phyloP scores from a whole-genome alignment of 441 rosid species.

The Pelargonium myrrhifolium region DNA sequence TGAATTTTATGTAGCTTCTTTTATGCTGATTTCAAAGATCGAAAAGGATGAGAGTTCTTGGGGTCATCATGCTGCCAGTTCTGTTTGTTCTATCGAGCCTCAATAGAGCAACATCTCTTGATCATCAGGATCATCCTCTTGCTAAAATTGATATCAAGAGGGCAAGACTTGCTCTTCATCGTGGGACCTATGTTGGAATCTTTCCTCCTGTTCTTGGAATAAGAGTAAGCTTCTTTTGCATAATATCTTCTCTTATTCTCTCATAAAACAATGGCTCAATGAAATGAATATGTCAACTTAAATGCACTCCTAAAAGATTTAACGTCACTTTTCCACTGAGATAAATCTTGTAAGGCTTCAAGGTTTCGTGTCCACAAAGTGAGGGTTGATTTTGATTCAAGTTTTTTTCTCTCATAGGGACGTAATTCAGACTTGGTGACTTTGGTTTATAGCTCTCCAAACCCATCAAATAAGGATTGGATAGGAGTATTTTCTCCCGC shows the following conservation, averaged over 20 bases:
- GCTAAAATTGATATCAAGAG: conserved; percentile 49
- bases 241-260: not conserved
- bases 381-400: not conserved
- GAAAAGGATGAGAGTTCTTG: conserved; percentile 25
- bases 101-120: conserved; percentile 30
- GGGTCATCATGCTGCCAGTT: conserved; percentile 24
- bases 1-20: not conserved
- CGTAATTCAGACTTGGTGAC: conserved; percentile 51
- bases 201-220: conserved; percentile 58
- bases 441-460: conserved; percentile 39
- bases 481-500: conserved; percentile 89
- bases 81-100: conserved; percentile 35
- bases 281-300: not conserved
- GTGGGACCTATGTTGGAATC: conserved; percentile 44
- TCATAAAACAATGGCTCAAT: not conserved
- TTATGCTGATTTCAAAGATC: conserved; percentile 20
- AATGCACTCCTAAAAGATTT: too few relatives aligned
- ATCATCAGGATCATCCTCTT: conserved; percentile 55
- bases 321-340: not conserved
- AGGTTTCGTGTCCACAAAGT: not conserved
- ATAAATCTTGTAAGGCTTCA: not conserved
- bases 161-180: conserved; percentile 32
- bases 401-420: conserved; percentile 34
- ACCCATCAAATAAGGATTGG: conserved; percentile 71
- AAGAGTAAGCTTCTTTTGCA: conserved; percentile 27